phyloP scores from a whole-genome alignment of 352 stramenopile genomes.

The Pythium chondricola region DNA sequence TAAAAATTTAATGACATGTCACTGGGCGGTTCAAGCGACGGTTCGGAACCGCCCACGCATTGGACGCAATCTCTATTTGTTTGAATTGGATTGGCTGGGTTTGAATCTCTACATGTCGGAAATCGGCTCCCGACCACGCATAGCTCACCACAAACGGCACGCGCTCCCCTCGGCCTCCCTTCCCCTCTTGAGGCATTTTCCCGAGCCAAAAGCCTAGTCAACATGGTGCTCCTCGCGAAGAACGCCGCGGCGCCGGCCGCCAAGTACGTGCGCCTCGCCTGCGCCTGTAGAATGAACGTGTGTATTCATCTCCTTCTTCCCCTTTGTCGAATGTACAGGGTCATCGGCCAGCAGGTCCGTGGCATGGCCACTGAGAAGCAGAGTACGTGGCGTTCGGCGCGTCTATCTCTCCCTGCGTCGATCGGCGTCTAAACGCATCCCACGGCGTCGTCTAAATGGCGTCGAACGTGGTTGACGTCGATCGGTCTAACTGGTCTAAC shows the following conservation, averaged over 20 bases:
- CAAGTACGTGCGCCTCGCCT: constrained; percentile 18
- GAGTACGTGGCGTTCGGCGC: constrained; percentile 49
- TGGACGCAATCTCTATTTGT: too few relatives aligned
- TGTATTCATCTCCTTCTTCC: background rate
- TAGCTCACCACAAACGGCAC: constrained; percentile 18
- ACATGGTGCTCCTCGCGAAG: constrained; percentile 25
- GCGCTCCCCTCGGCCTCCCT: background rate
- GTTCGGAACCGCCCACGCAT: too few relatives aligned
- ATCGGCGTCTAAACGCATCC: background rate
- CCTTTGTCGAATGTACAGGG: constrained; percentile 26
- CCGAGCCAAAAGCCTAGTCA: constrained; percentile 16
- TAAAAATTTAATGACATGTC: too few relatives aligned
- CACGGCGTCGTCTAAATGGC: too few relatives aligned
- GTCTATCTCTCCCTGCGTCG: background rate
- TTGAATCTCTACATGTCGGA: background rate
- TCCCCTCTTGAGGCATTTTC: constrained; percentile 5
- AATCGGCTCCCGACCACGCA: background rate
- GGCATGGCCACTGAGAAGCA: constrained; percentile 99
- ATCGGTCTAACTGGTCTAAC: too few relatives aligned
- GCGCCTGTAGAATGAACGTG: background rate
- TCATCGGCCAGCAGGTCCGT: constrained; percentile 72
- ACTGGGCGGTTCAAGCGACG: too few relatives aligned
- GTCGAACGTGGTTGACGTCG: too few relatives aligned
- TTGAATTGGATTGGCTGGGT: too few relatives aligned
- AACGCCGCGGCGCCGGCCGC: constrained; percentile 21